Base-by-base conservation (phyloP, 1,284 basidiomycete genomes). In the Ustilago xerochloae region DNA sequence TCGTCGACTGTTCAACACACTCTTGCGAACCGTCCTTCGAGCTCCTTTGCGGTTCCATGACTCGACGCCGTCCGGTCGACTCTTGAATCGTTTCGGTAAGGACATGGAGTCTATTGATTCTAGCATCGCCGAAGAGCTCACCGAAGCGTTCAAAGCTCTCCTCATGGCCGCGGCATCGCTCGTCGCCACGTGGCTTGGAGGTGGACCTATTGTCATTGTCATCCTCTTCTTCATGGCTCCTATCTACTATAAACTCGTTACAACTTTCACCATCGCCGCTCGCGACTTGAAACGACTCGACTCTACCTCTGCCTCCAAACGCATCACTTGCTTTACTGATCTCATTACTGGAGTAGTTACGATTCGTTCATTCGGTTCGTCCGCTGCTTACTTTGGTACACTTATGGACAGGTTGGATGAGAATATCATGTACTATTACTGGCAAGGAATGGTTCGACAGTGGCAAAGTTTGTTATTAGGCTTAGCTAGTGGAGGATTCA, bases 81-180 rank as follows among this genome's bases (percentile, higher is more conserved):
- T 95, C 75, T 91, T 93, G 88, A 92, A 93, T 83, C 88, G 92
- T 3, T 80, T 93, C 83, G 75, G 78, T 4, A 89, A 83, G 49
- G 92, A 95, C 85, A 90, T 94, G 57, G 93, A 96, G 81, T 93
- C 92, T 0, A 88, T 94, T 65, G 94, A 96, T 84, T 94, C 93
- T 77, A 86, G 85, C 30, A 84, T 88, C 33, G 80, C 75, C 49
- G 81, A 85, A 51, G 73, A 80, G 18, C 51, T 81, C 30, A 56
- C 58, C 20, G 75, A 76, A 87, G 75, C 75, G 16, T 53, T 55
- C 46, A 55, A 70, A 52, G 81, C 81, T 1, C 36, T 72, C 18
- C 38, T 72, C 8, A 58, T 81, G 12, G 77, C 78, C 4, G 57
- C 75, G 10, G 77, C 91, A 15, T 47, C 89, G 1, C 89, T 90